Conservation (phyloP, 1,139 yeast genomes). For the Wickerhamiella infanticola region DNA sequence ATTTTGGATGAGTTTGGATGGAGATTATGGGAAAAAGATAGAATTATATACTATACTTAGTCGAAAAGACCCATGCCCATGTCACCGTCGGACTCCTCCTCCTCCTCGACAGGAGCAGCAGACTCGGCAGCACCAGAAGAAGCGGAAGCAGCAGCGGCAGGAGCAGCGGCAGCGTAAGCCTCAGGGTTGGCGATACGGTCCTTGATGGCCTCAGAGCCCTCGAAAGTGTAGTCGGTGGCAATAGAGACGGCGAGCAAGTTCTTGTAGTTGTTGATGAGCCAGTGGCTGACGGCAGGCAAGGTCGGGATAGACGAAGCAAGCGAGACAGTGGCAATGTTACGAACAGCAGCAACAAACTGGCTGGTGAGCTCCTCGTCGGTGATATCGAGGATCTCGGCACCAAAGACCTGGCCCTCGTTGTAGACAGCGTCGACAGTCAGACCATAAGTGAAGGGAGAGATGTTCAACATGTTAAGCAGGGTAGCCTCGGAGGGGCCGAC, state of each 20-base stretch:
- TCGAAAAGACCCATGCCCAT: slow-evolving; percentile 91
- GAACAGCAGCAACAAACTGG: slow-evolving; percentile 87
- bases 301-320: slow-evolving; percentile 99
- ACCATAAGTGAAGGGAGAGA: slow-evolving; percentile 99
- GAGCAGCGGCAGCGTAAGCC: slow-evolving; percentile 97
- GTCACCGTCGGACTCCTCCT: slow-evolving; percentile 64
- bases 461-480: slow-evolving; percentile 97
- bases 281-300: slow-evolving; percentile 98
- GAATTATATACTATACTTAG: slow-evolving; percentile 30
- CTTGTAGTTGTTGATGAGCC: slow-evolving; percentile 98
- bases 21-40: not conserved
- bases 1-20: not conserved
- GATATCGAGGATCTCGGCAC: slow-evolving; percentile 91
- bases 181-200: slow-evolving; percentile 99
- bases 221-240: slow-evolving; percentile 98
- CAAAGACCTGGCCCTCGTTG: slow-evolving; percentile 98
- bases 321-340: slow-evolving; percentile 89
- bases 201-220: slow-evolving; percentile 97
- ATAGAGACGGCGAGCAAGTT: slow-evolving; percentile 91
- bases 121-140: slow-evolving; percentile 48
- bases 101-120: slow-evolving; percentile 63
- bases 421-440: slow-evolving; percentile 90
- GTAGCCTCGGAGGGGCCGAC: slow-evolving; percentile 99
- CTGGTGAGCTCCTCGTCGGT: slow-evolving; percentile 90
- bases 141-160: slow-evolving; percentile 60